Conservation (phyloP, 2,329 filamentous ascomycete genomes). For the Cytospora mali region DNA sequence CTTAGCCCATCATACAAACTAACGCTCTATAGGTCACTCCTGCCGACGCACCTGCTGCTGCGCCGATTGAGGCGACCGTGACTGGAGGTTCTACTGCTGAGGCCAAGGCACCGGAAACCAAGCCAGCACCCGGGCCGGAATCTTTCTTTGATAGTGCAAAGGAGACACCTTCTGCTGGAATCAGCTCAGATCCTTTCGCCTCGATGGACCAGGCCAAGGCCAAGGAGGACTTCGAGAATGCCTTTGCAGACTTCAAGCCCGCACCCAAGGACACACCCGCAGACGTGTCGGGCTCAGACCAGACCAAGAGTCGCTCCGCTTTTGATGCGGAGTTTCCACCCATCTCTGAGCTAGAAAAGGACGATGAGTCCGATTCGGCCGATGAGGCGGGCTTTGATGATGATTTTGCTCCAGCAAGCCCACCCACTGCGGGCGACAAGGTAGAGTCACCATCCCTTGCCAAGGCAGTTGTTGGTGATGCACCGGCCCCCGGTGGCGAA, state of each 20-base stretch:
- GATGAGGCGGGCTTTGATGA: constrained; percentile 89
- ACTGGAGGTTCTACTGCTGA: constrained; percentile 31
- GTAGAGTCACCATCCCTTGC: constrained; percentile 34
- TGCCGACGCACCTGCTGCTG: constrained; percentile 33
- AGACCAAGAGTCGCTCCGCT: constrained; percentile 49
- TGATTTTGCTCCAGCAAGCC: constrained; percentile 75
- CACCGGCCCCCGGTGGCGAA: constrained; percentile 4
- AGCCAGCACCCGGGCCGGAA: constrained; percentile 18
- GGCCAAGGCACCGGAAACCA: constrained; percentile 22
- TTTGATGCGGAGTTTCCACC: constrained; percentile 87
- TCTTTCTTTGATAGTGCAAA: constrained; percentile 25
- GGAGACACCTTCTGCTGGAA: constrained; percentile 16
- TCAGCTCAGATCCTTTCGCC: constrained; percentile 53
- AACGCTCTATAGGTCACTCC: constrained; percentile 33
- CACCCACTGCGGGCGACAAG: constrained; percentile 39
- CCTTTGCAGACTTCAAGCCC: constrained; percentile 75
- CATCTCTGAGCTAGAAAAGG: constrained; percentile 80
- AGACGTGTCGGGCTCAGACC: constrained; percentile 43
- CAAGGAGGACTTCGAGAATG: constrained; percentile 83
- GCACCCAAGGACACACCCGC: constrained; percentile 46
- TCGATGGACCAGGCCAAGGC: constrained; percentile 59
- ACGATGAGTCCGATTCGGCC: constrained; percentile 82
- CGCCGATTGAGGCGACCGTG: constrained; percentile 38
- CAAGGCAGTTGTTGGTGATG: constrained; percentile 37
- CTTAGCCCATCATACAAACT: constrained; percentile 54